Base-by-base conservation (phyloP, 2,329 filamentous ascomycete genomes). In the Ophiobolus disseminans region DNA sequence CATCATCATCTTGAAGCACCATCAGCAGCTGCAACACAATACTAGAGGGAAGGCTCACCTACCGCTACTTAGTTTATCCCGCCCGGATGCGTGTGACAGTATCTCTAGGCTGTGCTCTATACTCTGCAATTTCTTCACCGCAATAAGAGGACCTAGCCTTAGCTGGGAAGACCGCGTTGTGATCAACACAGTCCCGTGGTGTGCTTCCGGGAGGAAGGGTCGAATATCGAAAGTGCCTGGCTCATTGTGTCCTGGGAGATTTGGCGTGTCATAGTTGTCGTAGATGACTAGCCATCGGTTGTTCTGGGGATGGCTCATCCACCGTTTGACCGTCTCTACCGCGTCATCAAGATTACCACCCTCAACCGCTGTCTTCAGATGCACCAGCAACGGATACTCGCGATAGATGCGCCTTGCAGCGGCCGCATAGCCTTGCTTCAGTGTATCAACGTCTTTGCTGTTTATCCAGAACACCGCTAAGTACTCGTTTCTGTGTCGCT, bases 401-500 rank as follows among this genome's bases (percentile, higher is more conserved):
- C 42, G 51, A 3, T 62, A 38, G 28, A 78, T 68, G 47, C 58
- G 60, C 37, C 50, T 42, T 16, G 70, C 70, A n/a, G n/a, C 55
- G 30, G 51, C 43, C 2, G 42, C 37, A 53, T n/a, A n/a, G n/a
- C n/a, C n/a, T n/a, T n/a, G n/a, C n/a, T n/a, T n/a, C n/a, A n/a
- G n/a, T n/a, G n/a, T 72, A 75, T 58, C 49, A 56, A 74, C 65
- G 22, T 73, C 69, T 31, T 60, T 74, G 13, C 65, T 69, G 53
- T 79, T 73, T 4, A 80, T 38, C 78, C 75, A 80, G 50, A 80
- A 70, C 5, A 75, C 57, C 0, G 75, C 72, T 0, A 69, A 68
- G 53, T 77, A 78, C 5, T 68, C 59, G 13, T 62, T 41, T 17
- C 62, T 60, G 45, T 78, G 53, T 21, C 48, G 50, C 56, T 67